Conservation (phyloP, 257 asterid species). For the Scutellaria baicalensis region DNA sequence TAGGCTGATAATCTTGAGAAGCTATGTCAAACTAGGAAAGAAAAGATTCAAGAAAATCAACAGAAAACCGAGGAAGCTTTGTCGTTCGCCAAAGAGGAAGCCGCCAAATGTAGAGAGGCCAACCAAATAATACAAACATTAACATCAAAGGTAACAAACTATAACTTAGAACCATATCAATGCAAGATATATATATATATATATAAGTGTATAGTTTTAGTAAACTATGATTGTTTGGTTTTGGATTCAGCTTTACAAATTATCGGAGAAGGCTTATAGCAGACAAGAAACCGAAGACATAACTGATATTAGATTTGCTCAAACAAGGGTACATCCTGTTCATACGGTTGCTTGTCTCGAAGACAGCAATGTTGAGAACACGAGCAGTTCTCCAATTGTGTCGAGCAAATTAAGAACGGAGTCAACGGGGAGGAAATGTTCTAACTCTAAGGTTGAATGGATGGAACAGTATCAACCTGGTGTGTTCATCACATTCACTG, state of each 20-base stretch:
- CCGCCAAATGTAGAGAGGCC: constrained; percentile 8
- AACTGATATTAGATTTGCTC: neutral
- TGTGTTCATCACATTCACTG: constrained; percentile 11
- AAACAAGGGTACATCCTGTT: neutral
- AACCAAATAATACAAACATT: neutral
- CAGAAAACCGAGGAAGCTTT: constrained; percentile 11
- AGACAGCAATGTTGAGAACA: neutral
- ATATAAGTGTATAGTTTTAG: no score
- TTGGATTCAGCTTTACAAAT: neutral
- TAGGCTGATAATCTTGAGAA: constrained; percentile 8
- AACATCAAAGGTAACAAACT: constrained; percentile 6
- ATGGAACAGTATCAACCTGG: constrained; percentile 8
- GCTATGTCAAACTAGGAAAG: neutral
- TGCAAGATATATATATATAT: no score
- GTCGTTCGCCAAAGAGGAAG: neutral
- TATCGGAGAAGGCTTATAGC: neutral
- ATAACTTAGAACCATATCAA: neutral
- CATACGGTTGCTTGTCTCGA: neutral
- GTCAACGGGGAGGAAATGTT: neutral
- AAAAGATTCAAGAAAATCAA: constrained; percentile 6
- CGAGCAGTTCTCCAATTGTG: neutral
- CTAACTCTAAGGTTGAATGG: constrained; percentile 5
- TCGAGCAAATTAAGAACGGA: constrained; percentile 3
- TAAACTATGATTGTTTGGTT: neutral
- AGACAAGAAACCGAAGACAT: neutral